phyloP scores from a whole-genome alignment of 2,329 filamentous ascomycete species.

The Fusarium pseudograminearum region DNA sequence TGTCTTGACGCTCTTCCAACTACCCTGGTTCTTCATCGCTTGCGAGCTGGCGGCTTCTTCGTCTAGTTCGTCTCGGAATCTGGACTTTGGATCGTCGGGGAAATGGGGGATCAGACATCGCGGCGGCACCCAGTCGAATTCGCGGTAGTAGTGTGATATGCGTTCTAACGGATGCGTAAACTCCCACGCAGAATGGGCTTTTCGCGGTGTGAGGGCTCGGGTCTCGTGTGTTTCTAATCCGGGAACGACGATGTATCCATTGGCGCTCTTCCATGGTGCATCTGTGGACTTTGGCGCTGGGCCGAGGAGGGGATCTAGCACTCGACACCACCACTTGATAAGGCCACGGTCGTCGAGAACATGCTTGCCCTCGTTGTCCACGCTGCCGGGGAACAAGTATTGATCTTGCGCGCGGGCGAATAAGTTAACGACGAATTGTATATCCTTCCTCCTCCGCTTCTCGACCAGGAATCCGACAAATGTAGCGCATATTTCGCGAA shows the following conservation, averaged over 20 bases:
- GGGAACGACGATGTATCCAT: conserved; percentile 87
- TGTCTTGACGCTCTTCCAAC: conserved; percentile 86
- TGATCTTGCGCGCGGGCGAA: conserved; percentile 94
- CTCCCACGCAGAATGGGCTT: conserved; percentile 67
- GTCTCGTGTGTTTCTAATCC: conserved; percentile 87
- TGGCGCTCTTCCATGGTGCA: conserved; percentile 61
- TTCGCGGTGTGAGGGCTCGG: conserved; percentile 78
- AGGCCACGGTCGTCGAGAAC: conserved; percentile 90
- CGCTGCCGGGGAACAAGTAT: conserved; percentile 93
- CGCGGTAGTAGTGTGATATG: conserved; percentile 71
- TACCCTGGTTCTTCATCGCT: conserved; percentile 67
- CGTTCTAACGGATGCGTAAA: conserved; percentile 77
- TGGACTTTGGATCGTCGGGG: conserved; percentile 93
- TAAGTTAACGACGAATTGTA: conserved; percentile 83
- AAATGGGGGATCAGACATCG: conserved; percentile 90
- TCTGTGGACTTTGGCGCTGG: conserved; percentile 54
- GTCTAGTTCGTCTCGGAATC: conserved; percentile 89
- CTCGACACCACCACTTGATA: conserved; percentile 95
- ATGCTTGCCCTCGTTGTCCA: conserved; percentile 87
- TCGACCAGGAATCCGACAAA: conserved; percentile 83
- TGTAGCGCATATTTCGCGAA: conserved; percentile 77
- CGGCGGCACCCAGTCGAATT: conserved; percentile 73
- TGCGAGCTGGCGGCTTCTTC: conserved; percentile 76
- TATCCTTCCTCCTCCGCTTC: conserved; percentile 71
- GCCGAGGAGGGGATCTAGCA: conserved; percentile 80